phyloP scores from a whole-genome alignment of 495 filamentous ascomycete species.

The Hyphodiscus hymeniophilus region DNA sequence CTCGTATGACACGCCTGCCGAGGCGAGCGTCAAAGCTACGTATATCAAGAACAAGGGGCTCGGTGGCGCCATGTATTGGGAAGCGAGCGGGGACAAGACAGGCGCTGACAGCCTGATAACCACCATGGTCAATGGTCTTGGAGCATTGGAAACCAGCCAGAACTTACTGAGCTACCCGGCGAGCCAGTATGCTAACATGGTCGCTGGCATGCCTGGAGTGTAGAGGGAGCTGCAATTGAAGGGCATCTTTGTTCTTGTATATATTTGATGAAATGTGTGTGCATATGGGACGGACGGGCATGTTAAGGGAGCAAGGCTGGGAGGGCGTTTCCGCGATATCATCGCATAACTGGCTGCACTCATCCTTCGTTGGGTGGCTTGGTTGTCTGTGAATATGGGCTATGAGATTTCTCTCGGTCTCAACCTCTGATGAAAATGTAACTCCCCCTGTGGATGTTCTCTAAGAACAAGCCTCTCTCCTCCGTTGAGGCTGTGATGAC shows the following conservation, averaged over 20 bases:
- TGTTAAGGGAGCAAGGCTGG: too few species aligned
- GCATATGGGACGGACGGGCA: not conserved
- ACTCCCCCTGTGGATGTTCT: too few species aligned
- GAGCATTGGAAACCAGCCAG: slow-evolving; percentile 42
- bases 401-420: too few species aligned
- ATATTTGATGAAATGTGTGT: not conserved
- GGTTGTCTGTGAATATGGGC: too few species aligned
- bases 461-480: too few species aligned
- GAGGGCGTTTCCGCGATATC: too few species aligned
- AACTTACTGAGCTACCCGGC: slow-evolving; percentile 64
- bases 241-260: not conserved
- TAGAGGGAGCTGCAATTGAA: not conserved
- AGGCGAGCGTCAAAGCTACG: slow-evolving; percentile 51
- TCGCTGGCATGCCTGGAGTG: slow-evolving; percentile 36
- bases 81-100: slow-evolving; percentile 63
- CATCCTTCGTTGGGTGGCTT: too few species aligned
- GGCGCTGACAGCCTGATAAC: slow-evolving; percentile 54
- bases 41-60: slow-evolving; percentile 58
- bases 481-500: too few species aligned
- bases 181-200: slow-evolving; percentile 72
- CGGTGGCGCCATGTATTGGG: slow-evolving; percentile 89
- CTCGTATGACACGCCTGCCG: slow-evolving; percentile 63
- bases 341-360: too few species aligned
- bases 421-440: too few species aligned
- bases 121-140: slow-evolving; percentile 30